Conservation (phyloP, 345 rosid species). For the Bretschneidera sinensis region DNA sequence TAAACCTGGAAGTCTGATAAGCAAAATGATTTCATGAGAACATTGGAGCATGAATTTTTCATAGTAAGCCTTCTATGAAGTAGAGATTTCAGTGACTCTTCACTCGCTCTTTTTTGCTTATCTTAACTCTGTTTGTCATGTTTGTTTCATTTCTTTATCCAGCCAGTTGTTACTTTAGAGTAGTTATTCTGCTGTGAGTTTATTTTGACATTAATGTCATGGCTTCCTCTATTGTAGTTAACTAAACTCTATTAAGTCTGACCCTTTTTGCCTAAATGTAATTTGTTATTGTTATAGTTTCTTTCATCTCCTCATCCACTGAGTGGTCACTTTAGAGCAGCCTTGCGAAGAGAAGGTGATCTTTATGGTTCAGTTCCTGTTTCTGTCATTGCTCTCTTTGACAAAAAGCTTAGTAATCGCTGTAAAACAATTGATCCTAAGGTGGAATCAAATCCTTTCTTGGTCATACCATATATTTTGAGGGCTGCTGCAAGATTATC, state of each 20-base stretch:
- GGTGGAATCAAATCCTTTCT: slow-evolving; percentile 55
- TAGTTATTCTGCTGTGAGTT: background rate
- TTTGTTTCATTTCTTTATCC: background rate
- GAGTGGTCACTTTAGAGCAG: slow-evolving; percentile 75
- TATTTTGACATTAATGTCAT: background rate
- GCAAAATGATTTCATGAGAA: no score
- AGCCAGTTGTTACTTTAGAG: background rate
- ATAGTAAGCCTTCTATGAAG: no score
- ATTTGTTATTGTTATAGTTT: slow-evolving; percentile 43
- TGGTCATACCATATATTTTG: slow-evolving; percentile 52
- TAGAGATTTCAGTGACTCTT: no score
- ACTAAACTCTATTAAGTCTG: background rate
- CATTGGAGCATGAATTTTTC: no score
- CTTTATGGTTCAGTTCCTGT: slow-evolving; percentile 62
- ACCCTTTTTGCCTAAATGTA: slow-evolving; percentile 2
- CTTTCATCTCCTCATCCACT: slow-evolving; percentile 63
- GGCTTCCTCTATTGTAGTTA: background rate
- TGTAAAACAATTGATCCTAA: slow-evolving; percentile 64
- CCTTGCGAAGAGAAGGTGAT: slow-evolving; percentile 57
- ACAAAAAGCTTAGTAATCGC: slow-evolving; percentile 51
- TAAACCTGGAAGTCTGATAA: background rate
- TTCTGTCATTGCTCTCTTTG: slow-evolving; percentile 67
- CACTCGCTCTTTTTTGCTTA: no score
- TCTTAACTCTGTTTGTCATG: no score
- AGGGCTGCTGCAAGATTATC: slow-evolving; percentile 59